phyloP scores from a whole-genome alignment of 768 basidiomycete genomes.

The Pleurotus salmoneostramineus region DNA sequence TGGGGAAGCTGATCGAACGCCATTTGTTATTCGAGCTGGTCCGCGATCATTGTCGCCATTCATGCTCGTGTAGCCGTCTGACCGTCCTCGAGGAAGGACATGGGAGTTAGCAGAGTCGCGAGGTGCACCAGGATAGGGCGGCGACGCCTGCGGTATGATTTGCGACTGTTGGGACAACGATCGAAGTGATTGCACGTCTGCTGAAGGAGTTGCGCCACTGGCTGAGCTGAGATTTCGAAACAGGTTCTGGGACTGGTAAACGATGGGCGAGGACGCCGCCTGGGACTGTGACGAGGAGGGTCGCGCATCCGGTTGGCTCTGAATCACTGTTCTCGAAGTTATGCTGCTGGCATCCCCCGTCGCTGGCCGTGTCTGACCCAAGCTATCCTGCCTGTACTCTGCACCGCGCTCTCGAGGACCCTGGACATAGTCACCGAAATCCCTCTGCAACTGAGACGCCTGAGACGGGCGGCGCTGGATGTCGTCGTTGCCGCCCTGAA shows the following conservation, averaged over 20 bases:
- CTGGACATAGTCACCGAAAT: not conserved
- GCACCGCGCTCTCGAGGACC: not conserved
- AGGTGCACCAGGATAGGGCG: constrained; percentile 7
- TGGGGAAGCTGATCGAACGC: constrained; percentile 26
- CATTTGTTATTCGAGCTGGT: constrained; percentile 30
- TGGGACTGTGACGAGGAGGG: not conserved
- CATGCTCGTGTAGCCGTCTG: constrained; percentile 45
- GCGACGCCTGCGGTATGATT: constrained; percentile 28
- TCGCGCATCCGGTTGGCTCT: not conserved
- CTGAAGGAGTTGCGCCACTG: constrained; percentile 20
- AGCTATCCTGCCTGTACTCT: not conserved
- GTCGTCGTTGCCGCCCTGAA: not conserved
- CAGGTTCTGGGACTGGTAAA: constrained; percentile 4
- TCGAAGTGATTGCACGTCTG: constrained; percentile 25
- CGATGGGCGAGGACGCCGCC: not conserved
- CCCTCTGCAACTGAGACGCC: not conserved
- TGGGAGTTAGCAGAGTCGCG: constrained; percentile 36
- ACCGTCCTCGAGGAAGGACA: constrained; percentile 38
- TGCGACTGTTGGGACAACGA: constrained; percentile 27
- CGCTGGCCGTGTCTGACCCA: not conserved
- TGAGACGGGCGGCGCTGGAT: constrained; percentile 1
- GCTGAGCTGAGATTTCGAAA: constrained; percentile 13
- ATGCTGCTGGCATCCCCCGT: not conserved
- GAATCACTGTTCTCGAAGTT: not conserved
- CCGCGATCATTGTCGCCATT: constrained; percentile 37